These are phyloP conservation scores for Paragyromitra xinjiangensis DNA, from an alignment of 495 filamentous ascomycete genomes.

Conservation along the genomic window DNA sequence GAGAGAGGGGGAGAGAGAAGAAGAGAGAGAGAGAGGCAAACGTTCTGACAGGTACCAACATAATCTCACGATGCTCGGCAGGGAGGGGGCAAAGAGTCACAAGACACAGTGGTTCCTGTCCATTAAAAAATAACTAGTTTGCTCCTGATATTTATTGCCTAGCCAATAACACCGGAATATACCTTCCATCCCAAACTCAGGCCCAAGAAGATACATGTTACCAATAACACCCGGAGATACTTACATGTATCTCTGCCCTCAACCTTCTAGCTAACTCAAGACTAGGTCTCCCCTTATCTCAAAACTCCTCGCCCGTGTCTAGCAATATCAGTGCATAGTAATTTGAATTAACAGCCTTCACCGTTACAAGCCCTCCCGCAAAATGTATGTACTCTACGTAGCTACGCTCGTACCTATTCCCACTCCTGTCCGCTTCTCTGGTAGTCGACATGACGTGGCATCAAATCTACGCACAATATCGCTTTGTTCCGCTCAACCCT, in stretches of 20 bases:
- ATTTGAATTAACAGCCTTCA: background rate
- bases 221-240: background rate
- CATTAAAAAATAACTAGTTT: background rate
- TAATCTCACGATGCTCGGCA: background rate
- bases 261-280: slow-evolving; percentile 4
- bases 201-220: background rate
- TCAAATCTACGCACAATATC: background rate
- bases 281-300: background rate
- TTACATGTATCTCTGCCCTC: background rate
- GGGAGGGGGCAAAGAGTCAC: background rate
- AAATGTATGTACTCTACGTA: background rate
- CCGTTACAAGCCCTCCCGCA: background rate
- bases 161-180: slow-evolving; percentile 1
- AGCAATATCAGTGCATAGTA: slow-evolving; percentile 15
- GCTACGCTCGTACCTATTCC: background rate
- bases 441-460: background rate
- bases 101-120: background rate
- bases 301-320: background rate
- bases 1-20: too few relatives aligned
- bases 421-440: background rate
- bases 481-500: background rate
- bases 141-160: background rate
- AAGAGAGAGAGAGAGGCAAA: background rate
- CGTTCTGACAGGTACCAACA: background rate
- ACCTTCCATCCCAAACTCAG: background rate